These are phyloP conservation scores for Yamadazyma insecticola DNA, from an alignment of 805 yeast genomes.

Conservation along the genomic window DNA sequence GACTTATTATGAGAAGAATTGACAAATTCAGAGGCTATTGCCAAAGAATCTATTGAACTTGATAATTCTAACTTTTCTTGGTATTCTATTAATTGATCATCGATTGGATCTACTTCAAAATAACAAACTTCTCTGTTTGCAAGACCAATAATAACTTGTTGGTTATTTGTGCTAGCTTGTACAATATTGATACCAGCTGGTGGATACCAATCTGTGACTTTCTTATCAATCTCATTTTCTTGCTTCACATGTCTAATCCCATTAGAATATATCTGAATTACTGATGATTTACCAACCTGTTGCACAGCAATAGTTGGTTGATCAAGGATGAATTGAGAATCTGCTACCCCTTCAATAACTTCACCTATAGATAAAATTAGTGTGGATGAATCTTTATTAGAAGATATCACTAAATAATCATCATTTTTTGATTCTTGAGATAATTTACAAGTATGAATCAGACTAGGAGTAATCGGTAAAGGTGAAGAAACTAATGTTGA, in stretches of 20 bases:
- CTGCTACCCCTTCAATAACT: constrained; percentile 68
- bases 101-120: constrained; percentile 71
- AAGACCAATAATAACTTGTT: constrained; percentile 67
- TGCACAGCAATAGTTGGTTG: constrained; percentile 64
- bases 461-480: constrained; percentile 58
- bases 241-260: constrained; percentile 56
- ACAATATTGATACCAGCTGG: constrained; percentile 69
- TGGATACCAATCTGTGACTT: constrained; percentile 70
- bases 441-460: constrained; percentile 60
- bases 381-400: constrained; percentile 56
- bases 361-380: constrained; percentile 76
- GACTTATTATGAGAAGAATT: too few relatives aligned
- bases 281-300: constrained; percentile 57
- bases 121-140: constrained; percentile 74
- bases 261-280: constrained; percentile 68
- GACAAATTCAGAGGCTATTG: constrained; percentile 39
- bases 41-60: constrained; percentile 44
- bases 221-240: constrained; percentile 19
- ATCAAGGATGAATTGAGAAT: constrained; percentile 53
- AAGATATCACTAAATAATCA: constrained; percentile 60
- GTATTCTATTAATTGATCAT: constrained; percentile 67
- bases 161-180: constrained; percentile 55
- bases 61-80: constrained; percentile 53
- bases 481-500: constrained; percentile 69
- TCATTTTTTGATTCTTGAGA: constrained; percentile 45